A percentile compares a stretch with the other conserved stretches of the same genome.
phyloP scores from a whole-genome alignment of 1,284 basidiomycete genomes.

The Kwoniella shivajii region DNA sequence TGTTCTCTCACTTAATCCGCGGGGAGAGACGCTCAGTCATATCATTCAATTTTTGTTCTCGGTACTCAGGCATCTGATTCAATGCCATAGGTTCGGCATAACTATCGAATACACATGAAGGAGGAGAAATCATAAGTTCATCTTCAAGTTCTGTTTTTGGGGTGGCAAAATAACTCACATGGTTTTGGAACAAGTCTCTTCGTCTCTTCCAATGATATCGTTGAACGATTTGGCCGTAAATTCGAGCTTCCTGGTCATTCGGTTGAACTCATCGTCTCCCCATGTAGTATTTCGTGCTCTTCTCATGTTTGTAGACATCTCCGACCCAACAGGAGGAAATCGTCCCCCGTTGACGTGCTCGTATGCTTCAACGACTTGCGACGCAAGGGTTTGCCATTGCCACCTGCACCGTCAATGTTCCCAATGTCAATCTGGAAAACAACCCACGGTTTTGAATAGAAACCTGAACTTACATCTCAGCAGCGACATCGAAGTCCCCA shows the following conservation, averaged over 20 bases:
- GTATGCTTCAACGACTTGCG: slow-evolving; percentile 51
- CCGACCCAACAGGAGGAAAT: slow-evolving; percentile 53
- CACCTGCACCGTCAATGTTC: slow-evolving; percentile 21
- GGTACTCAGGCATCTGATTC: slow-evolving; percentile 14
- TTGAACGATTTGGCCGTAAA: slow-evolving; percentile 51
- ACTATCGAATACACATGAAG: slow-evolving; percentile 10
- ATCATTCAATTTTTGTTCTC: slow-evolving; percentile 17
- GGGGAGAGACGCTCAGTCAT: neutral
- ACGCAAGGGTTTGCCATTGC: slow-evolving; percentile 49
- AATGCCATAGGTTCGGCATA: slow-evolving; percentile 9
- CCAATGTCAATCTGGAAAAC: neutral
- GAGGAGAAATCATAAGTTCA: neutral
- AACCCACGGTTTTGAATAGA: neutral
- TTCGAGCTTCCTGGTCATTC: slow-evolving; percentile 9
- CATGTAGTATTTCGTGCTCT: slow-evolving; percentile 31
- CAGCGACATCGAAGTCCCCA: neutral
- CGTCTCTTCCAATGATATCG: slow-evolving; percentile 38
- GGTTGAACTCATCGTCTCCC: slow-evolving; percentile 13
- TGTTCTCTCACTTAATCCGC: slow-evolving; percentile 6
- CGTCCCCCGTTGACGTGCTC: slow-evolving; percentile 45
- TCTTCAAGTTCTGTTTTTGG: no score
- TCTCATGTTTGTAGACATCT: slow-evolving; percentile 47
- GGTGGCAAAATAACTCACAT: slow-evolving; percentile 17
- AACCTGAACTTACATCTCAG: neutral
- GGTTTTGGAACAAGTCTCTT: slow-evolving; percentile 51